Conservation (phyloP, 1,284 basidiomycete species). For the Coriolopsis trogii region DNA sequence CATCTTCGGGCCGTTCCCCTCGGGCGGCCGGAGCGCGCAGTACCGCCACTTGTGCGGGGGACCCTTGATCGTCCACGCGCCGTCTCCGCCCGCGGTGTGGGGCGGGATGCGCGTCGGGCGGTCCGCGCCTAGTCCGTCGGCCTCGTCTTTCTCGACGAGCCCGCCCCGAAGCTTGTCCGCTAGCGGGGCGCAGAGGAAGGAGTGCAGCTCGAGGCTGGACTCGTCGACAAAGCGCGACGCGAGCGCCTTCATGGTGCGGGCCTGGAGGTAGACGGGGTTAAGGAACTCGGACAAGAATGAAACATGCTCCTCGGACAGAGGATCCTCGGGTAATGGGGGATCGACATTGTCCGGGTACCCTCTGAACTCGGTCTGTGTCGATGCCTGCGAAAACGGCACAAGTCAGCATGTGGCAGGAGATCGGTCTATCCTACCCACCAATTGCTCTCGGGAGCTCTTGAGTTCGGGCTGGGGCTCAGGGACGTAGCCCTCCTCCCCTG, state of each 20-base stretch:
- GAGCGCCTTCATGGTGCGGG: constrained; percentile 81
- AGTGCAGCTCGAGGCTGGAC: constrained; percentile 89
- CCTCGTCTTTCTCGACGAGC: constrained; percentile 65
- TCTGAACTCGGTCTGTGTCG: constrained; percentile 62
- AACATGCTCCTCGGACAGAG: constrained; percentile 63
- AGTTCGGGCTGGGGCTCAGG: constrained; percentile 46
- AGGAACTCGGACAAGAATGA: constrained; percentile 82
- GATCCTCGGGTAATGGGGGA: constrained; percentile 50
- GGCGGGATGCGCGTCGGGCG: constrained; percentile 57
- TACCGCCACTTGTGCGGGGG: constrained; percentile 97
- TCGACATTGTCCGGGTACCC: constrained; percentile 53
- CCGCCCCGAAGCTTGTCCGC: constrained; percentile 69
- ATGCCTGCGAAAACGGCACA: constrained; percentile 43
- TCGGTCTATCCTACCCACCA: constrained; percentile 53
- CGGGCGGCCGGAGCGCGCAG: constrained; percentile 54
- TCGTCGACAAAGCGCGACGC: constrained; percentile 86
- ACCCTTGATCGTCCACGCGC: constrained; percentile 77
- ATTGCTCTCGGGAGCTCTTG: constrained; percentile 80
- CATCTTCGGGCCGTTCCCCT: constrained; percentile 20
- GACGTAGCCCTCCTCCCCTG: constrained; percentile 88
- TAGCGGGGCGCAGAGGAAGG: constrained; percentile 76
- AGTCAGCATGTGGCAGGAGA: too few relatives aligned
- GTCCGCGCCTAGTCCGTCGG: constrained; percentile 66
- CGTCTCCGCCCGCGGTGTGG: constrained; percentile 60
- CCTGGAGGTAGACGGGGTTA: constrained; percentile 89